Evolutionary conservation across 2,329 filamentous ascomycete genomes (phyloP).

Genomic region (Neoscytalidium dimidiatum): DNA sequence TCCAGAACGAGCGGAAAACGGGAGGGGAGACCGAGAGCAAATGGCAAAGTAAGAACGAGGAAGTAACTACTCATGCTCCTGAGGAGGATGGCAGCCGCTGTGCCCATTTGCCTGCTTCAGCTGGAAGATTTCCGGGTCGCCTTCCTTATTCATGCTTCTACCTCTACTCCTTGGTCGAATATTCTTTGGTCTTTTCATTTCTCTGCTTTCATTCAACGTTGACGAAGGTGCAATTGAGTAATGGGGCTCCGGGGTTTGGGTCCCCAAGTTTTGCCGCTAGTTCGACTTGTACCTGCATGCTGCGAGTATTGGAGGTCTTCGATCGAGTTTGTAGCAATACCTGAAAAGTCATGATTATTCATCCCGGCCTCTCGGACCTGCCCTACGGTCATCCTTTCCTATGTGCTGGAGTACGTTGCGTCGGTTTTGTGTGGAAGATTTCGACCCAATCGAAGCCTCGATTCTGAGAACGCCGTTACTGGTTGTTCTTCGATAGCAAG

Average conservation of each 20-base stretch:
- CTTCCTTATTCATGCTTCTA: neutral
- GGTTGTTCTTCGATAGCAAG: neutral
- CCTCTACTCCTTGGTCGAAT: neutral
- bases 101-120: neutral
- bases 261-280: neutral
- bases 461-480: too few relatives aligned
- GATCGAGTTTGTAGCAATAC: conserved; percentile 3
- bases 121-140: neutral
- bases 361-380: too few relatives aligned
- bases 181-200: neutral
- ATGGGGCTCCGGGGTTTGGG: neutral
- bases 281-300: neutral
- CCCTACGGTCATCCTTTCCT: neutral
- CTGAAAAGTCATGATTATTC: conserved; percentile 5
- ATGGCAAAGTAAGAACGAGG: neutral
- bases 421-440: too few relatives aligned
- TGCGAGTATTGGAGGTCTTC: neutral
- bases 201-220: neutral
- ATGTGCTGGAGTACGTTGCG: neutral
- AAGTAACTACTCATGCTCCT: neutral
- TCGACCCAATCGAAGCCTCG: too few relatives aligned
- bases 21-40: neutral
- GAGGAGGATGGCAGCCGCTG: neutral
- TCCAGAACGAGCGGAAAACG: neutral
- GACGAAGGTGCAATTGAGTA: neutral